These are phyloP conservation scores for Leccinum disarticulatum DNA, from an alignment of 768 basidiomycete genomes.

Conservation along the genomic window DNA sequence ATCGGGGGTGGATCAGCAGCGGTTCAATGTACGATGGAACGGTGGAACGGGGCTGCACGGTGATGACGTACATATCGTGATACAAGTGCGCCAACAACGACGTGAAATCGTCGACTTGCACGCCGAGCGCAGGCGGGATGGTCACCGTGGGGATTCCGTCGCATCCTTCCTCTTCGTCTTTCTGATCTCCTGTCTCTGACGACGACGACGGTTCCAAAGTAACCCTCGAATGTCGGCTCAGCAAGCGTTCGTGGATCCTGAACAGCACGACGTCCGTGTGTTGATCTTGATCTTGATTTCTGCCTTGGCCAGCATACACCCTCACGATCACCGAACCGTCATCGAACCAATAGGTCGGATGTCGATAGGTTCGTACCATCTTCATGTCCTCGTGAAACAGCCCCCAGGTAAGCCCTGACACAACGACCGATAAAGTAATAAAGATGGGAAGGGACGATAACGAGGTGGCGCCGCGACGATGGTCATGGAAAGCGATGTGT, in stretches of 20 bases:
- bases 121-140: slow-evolving; percentile 39
- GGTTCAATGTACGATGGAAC: too few species aligned
- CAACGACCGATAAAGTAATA: slow-evolving; percentile 7
- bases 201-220: not conserved
- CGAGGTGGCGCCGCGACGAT: not conserved
- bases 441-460: slow-evolving; percentile 8
- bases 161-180: not conserved
- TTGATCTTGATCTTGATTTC: not conserved
- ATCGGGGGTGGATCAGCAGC: too few species aligned
- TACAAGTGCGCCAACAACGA: slow-evolving; percentile 64
- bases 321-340: slow-evolving; percentile 61
- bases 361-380: slow-evolving; percentile 22
- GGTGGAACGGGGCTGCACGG: not conserved
- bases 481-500: not conserved
- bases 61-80: slow-evolving; percentile 67
- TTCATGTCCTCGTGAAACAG: slow-evolving; percentile 4
- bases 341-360: slow-evolving; percentile 63
- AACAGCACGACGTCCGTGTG: slow-evolving; percentile 36
- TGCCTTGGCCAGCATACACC: slow-evolving; percentile 30
- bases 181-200: not conserved
- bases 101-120: slow-evolving; percentile 50
- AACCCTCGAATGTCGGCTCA: slow-evolving; percentile 49
- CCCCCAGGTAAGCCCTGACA: slow-evolving; percentile 6
- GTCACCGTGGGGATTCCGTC: slow-evolving; percentile 18
- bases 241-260: slow-evolving; percentile 54